Percentiles rank a stretch among this genome's conserved stretches.
These are phyloP conservation scores for Aspergillus jensenii DNA, from an alignment of 2,329 filamentous ascomycete genomes.

Conservation along the genomic window DNA sequence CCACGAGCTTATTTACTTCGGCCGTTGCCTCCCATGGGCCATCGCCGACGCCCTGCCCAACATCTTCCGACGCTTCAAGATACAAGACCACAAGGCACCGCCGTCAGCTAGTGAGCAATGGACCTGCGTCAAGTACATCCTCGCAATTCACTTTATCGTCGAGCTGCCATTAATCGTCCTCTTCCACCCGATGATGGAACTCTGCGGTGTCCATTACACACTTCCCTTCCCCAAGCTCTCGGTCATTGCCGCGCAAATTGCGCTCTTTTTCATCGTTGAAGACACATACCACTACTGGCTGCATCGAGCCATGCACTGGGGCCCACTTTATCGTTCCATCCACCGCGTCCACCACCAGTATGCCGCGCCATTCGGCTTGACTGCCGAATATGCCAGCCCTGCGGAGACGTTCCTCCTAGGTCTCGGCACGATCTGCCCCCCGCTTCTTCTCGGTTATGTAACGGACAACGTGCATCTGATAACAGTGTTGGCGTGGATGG, in stretches of 20 bases:
- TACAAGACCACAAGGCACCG: slow-evolving; percentile 84
- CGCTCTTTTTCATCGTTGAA: slow-evolving; percentile 89
- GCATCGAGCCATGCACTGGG: slow-evolving; percentile 88
- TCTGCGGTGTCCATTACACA: slow-evolving; percentile 78
- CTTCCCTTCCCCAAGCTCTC: slow-evolving; percentile 80
- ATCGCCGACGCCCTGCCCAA: slow-evolving; percentile 77
- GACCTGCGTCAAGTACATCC: slow-evolving; percentile 84
- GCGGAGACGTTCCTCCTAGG: slow-evolving; percentile 94
- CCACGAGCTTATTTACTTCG: slow-evolving; percentile 93
- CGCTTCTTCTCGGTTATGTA: slow-evolving; percentile 74
- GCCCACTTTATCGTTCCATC: slow-evolving; percentile 87
- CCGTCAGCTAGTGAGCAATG: slow-evolving; percentile 79
- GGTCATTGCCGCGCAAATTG: slow-evolving; percentile 84
- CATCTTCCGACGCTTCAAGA: slow-evolving; percentile 88
- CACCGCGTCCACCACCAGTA: slow-evolving; percentile 99
- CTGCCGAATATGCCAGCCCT: slow-evolving; percentile 92
- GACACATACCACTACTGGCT: slow-evolving; percentile 98
- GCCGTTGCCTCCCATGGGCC: slow-evolving; percentile 82
- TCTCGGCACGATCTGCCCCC: slow-evolving; percentile 75
- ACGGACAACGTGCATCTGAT: slow-evolving; percentile 85
- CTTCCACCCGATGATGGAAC: slow-evolving; percentile 92
- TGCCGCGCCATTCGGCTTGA: slow-evolving; percentile 90
- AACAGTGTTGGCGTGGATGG: slow-evolving; percentile 95
- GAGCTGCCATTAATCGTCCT: slow-evolving; percentile 90
- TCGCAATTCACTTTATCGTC: slow-evolving; percentile 92